Evolutionary conservation across 2,329 filamentous ascomycete genomes (phyloP), one percentile per base, ranked within the genome.

Genomic region (Paraconiothyrium sp.): DNA sequence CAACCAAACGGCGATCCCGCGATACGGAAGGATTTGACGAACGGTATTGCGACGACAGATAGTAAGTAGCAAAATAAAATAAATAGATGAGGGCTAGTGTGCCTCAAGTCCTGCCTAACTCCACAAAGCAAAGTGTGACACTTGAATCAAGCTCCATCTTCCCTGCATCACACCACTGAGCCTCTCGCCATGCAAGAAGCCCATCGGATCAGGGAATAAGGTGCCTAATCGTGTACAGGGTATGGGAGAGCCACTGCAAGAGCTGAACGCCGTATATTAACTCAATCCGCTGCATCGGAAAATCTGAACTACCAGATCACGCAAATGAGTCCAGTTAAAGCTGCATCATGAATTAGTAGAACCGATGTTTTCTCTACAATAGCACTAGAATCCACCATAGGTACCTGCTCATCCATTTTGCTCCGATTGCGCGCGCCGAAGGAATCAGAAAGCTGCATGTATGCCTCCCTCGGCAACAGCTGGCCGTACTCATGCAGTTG

Each of bases 391-490:
- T 35, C 9, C 32, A 37, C 30, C 14, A 13, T 1, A 10, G 48
- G 35, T 3, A 20, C 24, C n/a, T 51, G 30, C 10, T 51, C n/a
- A n/a, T n/a, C 30, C 48, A 4, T 13, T n/a, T 13, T 48, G 46
- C 11, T 7, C 24, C n/a, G 46, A 48, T 48, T 48, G 13, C 46
- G 46, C 6, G 37, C n/a, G 22, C 32, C 27, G 4, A 51, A 34
- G 7, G n/a, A 11, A 9, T 51, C 7, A 14, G 13, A 20, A 32
- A 13, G 32, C 13, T 35, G 24, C 46, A 20, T 10, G 48, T 51
- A 51, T 51, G 48, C 48, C 48, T 51, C 48, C 32, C 48, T 51
- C 35, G 48, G 48, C 48, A 37, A 51, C 8, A 51, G 8, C 20
- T 32, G 46, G 14, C 4, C 30, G 10, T 16, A 4, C 32, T 35